Evolutionary conservation across 805 yeast species (phyloP), one percentile per base, ranked within the genome.

Genomic region (Yamadazyma scolyti): DNA sequence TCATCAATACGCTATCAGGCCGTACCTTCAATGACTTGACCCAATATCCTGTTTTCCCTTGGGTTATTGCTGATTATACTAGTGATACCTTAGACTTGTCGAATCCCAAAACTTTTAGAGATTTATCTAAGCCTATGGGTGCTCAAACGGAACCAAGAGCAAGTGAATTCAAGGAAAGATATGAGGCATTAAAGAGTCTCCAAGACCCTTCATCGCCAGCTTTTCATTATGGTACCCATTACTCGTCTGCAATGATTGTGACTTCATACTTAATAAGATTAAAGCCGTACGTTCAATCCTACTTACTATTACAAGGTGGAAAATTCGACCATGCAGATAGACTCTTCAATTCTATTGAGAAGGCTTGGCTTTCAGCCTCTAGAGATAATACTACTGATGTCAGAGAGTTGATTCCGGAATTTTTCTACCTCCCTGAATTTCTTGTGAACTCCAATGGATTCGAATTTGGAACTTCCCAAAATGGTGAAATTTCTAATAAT

Each of bases 241-340:
- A 87, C 50, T 86, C 95, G 0, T 84, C 95, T 0, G 94, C 96
- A 0, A 88, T 87, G 96, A 86, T 87, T 48, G 95, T 86, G 2
- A 72, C 94, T 0, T 82, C 93, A 0, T 87, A 73, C 44, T 54
- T 87, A 41, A 84, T 87, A 22, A 65, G 96, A 28, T 45, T 87
- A 16, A 73, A 79, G 40, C 96, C 96, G 0, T 84, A 77, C 55
- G 90, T 82, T 2, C 84, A 82, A 31, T 80, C 94, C 0, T 86
- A 82, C 47, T 55, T 85, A 24, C 50, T 84, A 12, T 58, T 88
- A 6, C 96, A 87, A 61, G 96, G 93, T 9, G 95, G 95, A 0
- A 79, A 75, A 34, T 85, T 87, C 61, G 96, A 87, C 40, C 95
- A 82, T 46, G 90, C 95, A 0, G 96, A 87, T 48, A 57, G 96